phyloP scores from a whole-genome alignment of 805 yeast genomes.

The Candida broadrunensis region DNA sequence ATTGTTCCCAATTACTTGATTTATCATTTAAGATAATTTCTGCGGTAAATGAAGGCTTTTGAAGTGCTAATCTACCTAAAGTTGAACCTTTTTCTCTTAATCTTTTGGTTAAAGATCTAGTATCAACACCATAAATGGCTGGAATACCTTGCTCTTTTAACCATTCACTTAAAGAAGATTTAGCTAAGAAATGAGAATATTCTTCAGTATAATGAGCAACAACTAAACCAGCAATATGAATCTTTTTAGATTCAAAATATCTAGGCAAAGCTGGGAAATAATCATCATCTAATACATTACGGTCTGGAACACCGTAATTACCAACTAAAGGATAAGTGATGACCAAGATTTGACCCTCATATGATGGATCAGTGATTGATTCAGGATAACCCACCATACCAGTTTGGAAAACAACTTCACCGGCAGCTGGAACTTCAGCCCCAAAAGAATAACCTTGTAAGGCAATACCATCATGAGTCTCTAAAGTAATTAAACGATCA shows the following conservation, averaged over 20 bases:
- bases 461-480: slow-evolving; percentile 80
- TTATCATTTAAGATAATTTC: slow-evolving; percentile 30
- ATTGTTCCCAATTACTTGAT: slow-evolving; percentile 50
- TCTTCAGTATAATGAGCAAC: slow-evolving; percentile 97
- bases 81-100: slow-evolving; percentile 92
- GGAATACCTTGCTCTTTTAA: slow-evolving; percentile 88
- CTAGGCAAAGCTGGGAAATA: slow-evolving; percentile 74
- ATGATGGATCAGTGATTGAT: slow-evolving; percentile 96
- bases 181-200: slow-evolving; percentile 90
- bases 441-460: slow-evolving; percentile 97
- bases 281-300: slow-evolving; percentile 58
- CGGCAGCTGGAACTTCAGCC: slow-evolving; percentile 84
- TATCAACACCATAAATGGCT: slow-evolving; percentile 96
- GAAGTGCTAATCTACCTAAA: slow-evolving; percentile 80
- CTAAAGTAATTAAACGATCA: slow-evolving; percentile 81
- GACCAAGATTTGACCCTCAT: slow-evolving; percentile 95
- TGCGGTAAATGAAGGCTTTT: slow-evolving; percentile 34
- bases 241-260: slow-evolving; percentile 87
- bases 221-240: slow-evolving; percentile 95
- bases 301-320: slow-evolving; percentile 98
- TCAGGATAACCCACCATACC: slow-evolving; percentile 99
- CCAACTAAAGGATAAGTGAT: slow-evolving; percentile 97
- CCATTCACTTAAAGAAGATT: slow-evolving; percentile 91
- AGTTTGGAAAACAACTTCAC: slow-evolving; percentile 98
- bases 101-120: slow-evolving; percentile 90